phyloP scores from a whole-genome alignment of 805 yeast genomes.

The Wickerhamomyces rabaulensis region DNA sequence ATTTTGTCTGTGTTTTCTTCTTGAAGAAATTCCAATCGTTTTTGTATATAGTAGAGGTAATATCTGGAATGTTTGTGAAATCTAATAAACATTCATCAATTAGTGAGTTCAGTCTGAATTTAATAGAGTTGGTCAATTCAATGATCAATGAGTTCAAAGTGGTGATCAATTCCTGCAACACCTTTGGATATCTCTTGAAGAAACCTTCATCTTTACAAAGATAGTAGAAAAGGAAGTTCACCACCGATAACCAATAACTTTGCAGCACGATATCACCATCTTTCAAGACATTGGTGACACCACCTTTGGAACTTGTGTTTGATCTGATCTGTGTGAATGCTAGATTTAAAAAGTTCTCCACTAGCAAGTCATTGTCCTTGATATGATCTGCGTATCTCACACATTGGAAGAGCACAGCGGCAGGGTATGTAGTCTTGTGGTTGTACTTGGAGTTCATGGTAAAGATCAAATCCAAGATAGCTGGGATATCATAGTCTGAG shows the following conservation, averaged over 20 bases:
- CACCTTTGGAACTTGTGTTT: conserved; percentile 53
- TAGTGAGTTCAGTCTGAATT: conserved; percentile 49
- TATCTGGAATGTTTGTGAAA: conserved; percentile 79
- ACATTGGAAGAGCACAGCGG: conserved; percentile 64
- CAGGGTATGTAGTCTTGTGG: conserved; percentile 48
- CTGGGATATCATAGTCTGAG: conserved; percentile 65
- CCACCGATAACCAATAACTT: conserved; percentile 85
- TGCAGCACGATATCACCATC: conserved; percentile 61
- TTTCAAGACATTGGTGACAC: conserved; percentile 42
- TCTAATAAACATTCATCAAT: conserved; percentile 67
- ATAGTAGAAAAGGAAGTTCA: conserved; percentile 75
- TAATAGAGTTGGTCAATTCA: conserved; percentile 62
- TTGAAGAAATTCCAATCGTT: conserved; percentile 63
- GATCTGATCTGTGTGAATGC: conserved; percentile 58
- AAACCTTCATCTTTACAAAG: conserved; percentile 60
- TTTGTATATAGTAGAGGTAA: conserved; percentile 69
- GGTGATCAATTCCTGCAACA: conserved; percentile 54
- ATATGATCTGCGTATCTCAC: conserved; percentile 61
- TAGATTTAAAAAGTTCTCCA: conserved; percentile 53
- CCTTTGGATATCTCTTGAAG: conserved; percentile 47
- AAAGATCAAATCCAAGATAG: conserved; percentile 59
- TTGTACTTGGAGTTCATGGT: conserved; percentile 52
- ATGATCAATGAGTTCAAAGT: conserved; percentile 56
- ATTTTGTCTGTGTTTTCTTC: conserved; percentile 31
- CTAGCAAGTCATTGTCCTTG: conserved; percentile 48